phyloP scores from a whole-genome alignment of 495 filamentous ascomycete species.

The Hyaloscypha bicolor region DNA sequence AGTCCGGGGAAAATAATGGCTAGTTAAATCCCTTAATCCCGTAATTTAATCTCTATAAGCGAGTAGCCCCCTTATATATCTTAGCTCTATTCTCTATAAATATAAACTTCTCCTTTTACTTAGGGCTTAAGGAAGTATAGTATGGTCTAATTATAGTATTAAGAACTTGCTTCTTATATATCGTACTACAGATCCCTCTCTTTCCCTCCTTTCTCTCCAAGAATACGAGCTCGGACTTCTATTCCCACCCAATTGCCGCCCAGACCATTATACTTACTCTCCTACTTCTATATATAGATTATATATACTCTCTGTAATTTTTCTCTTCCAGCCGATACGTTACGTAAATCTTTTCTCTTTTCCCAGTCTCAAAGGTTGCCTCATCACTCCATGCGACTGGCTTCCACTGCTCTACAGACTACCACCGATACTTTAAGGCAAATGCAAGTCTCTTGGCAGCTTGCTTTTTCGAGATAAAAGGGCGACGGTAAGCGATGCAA shows the following conservation, averaged over 20 bases:
- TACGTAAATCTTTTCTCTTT: constrained; percentile 11
- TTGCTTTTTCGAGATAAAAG: no score
- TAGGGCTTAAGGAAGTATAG: not conserved
- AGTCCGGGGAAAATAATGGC: constrained; percentile 9
- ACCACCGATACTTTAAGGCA: no score
- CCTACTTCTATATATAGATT: constrained; percentile 13
- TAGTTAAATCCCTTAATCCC: constrained; percentile 10
- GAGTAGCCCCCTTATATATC: not conserved
- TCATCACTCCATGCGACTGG: no score
- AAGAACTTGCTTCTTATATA: constrained; percentile 2
- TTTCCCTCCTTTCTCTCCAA: constrained; percentile 9
- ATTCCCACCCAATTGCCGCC: constrained; percentile 22
- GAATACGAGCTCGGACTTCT: constrained; percentile 23
- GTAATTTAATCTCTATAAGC: constrained; percentile 1
- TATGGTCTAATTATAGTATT: constrained; percentile 6
- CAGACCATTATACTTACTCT: constrained; percentile 20
- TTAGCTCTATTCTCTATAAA: constrained; percentile 19
- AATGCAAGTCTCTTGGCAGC: no score
- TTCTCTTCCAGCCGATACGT: constrained; percentile 15
- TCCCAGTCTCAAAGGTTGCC: constrained; percentile 4
- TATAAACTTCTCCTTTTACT: constrained; percentile 6
- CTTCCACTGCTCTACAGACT: no score
- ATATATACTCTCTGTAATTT: constrained; percentile 10
- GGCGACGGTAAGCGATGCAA: no score
- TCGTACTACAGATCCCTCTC: constrained; percentile 5